Evolutionary conservation across 495 filamentous ascomycete genomes (phyloP).

Genomic region (Symbiotaphrina buchneri): DNA sequence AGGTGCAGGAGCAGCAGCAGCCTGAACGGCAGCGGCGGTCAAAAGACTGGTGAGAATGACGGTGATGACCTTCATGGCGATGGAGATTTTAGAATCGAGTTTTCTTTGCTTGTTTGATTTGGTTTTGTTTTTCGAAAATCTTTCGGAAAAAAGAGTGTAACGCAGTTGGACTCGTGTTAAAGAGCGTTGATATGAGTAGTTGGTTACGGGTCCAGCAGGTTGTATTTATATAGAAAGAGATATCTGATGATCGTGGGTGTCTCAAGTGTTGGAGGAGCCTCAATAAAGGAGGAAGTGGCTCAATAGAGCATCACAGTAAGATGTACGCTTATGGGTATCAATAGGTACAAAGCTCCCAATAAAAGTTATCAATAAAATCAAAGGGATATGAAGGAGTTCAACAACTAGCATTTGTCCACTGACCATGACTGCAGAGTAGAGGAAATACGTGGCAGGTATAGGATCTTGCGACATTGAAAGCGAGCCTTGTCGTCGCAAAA

Average conservation of each 20-base stretch:
- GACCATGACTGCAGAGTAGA: too few relatives aligned
- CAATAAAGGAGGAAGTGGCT: background rate
- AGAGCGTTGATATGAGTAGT: background rate
- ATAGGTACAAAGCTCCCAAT: too few relatives aligned
- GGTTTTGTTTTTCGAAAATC: background rate
- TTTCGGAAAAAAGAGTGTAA: background rate
- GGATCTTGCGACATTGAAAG: too few relatives aligned
- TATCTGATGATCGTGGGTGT: background rate
- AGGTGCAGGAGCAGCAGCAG: conserved; percentile 8
- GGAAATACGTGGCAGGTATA: too few relatives aligned
- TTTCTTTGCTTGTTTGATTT: background rate
- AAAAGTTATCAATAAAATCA: too few relatives aligned
- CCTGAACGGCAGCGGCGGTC: conserved; percentile 14
- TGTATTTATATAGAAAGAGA: background rate
- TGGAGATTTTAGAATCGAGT: background rate
- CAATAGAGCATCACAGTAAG: background rate
- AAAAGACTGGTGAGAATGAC: too few relatives aligned
- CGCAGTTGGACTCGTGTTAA: background rate
- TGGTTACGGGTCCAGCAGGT: background rate
- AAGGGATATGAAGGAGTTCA: too few relatives aligned
- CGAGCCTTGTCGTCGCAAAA: too few relatives aligned
- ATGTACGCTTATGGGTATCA: background rate
- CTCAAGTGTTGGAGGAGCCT: background rate
- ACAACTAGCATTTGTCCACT: too few relatives aligned
- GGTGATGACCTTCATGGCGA: conserved; percentile 3